Evolutionary conservation across 345 rosid species (phyloP), one percentile per base, ranked within the genome.

Genomic region (Bruguiera gymnorhiza): DNA sequence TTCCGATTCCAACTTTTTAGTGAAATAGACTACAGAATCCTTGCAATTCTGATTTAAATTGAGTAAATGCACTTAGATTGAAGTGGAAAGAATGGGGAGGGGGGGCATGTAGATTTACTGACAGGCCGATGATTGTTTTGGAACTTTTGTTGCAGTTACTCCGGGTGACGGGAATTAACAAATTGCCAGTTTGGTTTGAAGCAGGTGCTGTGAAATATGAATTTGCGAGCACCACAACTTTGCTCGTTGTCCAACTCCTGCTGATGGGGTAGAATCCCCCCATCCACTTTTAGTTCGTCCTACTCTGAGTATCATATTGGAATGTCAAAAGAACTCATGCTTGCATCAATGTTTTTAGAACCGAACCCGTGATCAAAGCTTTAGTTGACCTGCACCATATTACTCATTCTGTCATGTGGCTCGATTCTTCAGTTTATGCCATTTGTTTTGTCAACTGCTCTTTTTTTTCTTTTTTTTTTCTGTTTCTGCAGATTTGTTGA

Each of bases 131-230:
- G 30, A 24, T 56, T 56, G 29, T 56, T 66, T 57, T 21, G 19
- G 26, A 19, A 24, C 19, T 60, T 53, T 24, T 53, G n/a, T 60
- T 75, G 78, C 83, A 94, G 95, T 69, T 94, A 27, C 93, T 91
- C 19, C 91, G 97, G 1, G 86, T 83, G 48, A 87, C 98, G 0
- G 92, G 93, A 69, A 73, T 87, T 68, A 75, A 76, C 36, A 63
- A 88, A 57, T 75, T 94, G 73, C 98, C 98, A 2, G 96, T 91
- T 60, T 91, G 98, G 97, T 91, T 85, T 60, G 93, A 91, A 86
- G 97, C 98, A 19, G 98, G 97, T 21, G 96, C 97, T 0, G 86
- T 81, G 43, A 87, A 91, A 74, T 91, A 79, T 56, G 85, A 82
- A 26, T 81, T 91, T 72, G 93, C 97, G 46, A 94, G 79, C 76